These are phyloP conservation scores for Neofusicoccum umdonicola DNA, from an alignment of 2,329 filamentous ascomycete genomes.

Conservation along the genomic window DNA sequence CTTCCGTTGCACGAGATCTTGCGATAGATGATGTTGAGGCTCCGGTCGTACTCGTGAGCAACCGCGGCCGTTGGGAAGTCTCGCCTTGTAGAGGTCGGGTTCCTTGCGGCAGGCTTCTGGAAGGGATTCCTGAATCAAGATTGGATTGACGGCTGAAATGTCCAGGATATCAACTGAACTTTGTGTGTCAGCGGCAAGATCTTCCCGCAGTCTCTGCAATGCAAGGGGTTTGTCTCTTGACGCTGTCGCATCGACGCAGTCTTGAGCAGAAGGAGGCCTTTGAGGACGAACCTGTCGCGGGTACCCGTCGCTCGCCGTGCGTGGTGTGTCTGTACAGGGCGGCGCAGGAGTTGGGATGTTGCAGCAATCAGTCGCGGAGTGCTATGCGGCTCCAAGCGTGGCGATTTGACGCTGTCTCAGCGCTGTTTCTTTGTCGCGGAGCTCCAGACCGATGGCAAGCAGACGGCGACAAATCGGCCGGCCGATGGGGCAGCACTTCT, in stretches of 20 bases:
- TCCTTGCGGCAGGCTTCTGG: conserved; percentile 23
- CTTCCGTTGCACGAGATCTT: conserved; percentile 3
- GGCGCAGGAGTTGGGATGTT: conserved; percentile 12
- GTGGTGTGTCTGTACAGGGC: conserved; percentile 21
- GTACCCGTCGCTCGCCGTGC: conserved; percentile 32
- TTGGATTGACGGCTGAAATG: conserved; percentile 5
- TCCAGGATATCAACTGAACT: conserved; percentile 14
- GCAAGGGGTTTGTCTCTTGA: conserved; percentile 31
- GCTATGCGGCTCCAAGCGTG: conserved; percentile 27
- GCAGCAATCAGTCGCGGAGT: conserved; percentile 30
- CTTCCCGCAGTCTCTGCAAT: conserved; percentile 2
- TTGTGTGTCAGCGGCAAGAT: conserved; percentile 4
- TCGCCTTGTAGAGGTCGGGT: conserved; percentile 17
- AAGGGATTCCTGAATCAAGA: conserved; percentile 20
- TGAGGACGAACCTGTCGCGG: conserved; percentile 35
- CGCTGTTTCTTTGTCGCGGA: conserved; percentile 34
- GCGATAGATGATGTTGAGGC: conserved; percentile 13
- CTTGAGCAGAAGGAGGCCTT: conserved; percentile 26
- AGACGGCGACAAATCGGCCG: conserved; percentile 31
- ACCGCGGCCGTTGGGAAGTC: conserved; percentile 4
- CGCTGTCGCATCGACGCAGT: conserved; percentile 31
- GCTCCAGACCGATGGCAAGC: conserved; percentile 24
- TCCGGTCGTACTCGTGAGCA: conserved; percentile 6
- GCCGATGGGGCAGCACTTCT: conserved; percentile 29
- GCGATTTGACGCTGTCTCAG: conserved; percentile 32